Evolutionary conservation across 2,329 filamentous ascomycete genomes (phyloP).

Genomic region (Monilinia fructigena): DNA sequence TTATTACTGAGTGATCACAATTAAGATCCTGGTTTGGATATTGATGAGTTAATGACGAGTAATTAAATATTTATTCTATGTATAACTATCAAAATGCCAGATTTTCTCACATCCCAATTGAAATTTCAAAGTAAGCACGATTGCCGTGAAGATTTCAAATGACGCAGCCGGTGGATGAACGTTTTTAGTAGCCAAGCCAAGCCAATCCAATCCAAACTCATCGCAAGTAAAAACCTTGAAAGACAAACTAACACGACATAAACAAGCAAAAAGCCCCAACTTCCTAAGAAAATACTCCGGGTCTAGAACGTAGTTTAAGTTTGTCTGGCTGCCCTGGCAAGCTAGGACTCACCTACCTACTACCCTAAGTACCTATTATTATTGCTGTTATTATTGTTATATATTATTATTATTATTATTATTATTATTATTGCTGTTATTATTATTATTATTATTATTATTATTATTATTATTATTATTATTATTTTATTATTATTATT

Average conservation of each 20-base stretch:
- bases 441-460: too few relatives aligned
- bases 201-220: neutral
- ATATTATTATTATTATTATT: too few relatives aligned
- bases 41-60: too few relatives aligned
- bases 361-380: too few relatives aligned
- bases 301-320: neutral
- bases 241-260: neutral
- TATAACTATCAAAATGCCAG: conserved; percentile 1
- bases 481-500: too few relatives aligned
- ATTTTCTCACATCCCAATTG: neutral
- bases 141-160: neutral
- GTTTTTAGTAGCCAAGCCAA: neutral
- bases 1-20: neutral
- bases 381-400: too few relatives aligned
- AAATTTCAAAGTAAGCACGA: neutral
- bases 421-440: too few relatives aligned
- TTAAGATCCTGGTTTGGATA: conserved; percentile 18
- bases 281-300: neutral
- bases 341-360: too few relatives aligned
- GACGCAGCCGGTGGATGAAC: neutral
- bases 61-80: neutral
- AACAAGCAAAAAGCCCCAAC: neutral
- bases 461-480: too few relatives aligned
- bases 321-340: neutral
- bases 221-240: neutral